Evolutionary conservation across 2,329 filamentous ascomycete species (phyloP).

Genomic region (Arthrobotrys pseudoclavata): DNA sequence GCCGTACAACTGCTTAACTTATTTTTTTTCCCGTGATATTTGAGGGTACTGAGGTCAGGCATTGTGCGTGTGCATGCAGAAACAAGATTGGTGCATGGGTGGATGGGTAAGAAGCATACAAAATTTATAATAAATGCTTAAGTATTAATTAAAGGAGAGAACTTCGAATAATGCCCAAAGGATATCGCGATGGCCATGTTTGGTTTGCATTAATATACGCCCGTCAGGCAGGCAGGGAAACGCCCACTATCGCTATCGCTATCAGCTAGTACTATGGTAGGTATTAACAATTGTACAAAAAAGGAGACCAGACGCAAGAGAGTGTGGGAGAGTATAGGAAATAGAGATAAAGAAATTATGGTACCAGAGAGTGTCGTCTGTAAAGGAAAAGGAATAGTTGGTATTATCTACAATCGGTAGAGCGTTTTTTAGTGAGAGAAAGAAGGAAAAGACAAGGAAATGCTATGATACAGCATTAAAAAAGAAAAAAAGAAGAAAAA

Average conservation of each 20-base stretch:
- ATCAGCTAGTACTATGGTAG: not conserved
- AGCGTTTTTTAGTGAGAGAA: constrained; percentile 17
- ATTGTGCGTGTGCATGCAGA: not conserved
- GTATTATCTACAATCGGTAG: constrained; percentile 40
- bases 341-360: constrained; percentile 62
- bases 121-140: not conserved
- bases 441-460: constrained; percentile 43
- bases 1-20: not conserved
- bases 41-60: not conserved
- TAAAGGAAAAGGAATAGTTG: constrained; percentile 62
- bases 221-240: constrained; percentile 1
- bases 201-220: constrained; percentile 13
- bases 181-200: not conserved
- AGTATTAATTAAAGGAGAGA: not conserved
- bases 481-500: constrained; percentile 6
- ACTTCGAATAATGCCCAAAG: not conserved
- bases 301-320: constrained; percentile 42
- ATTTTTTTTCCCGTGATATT: not conserved
- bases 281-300: constrained; percentile 1
- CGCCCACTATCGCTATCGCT: not conserved
- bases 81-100: not conserved
- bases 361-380: constrained; percentile 61
- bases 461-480: constrained; percentile 50
- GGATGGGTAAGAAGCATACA: not conserved
- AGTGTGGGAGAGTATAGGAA: constrained; percentile 57